Conservation (phyloP, 2,329 filamentous ascomycete species). For the Cladosporium sp. region DNA sequence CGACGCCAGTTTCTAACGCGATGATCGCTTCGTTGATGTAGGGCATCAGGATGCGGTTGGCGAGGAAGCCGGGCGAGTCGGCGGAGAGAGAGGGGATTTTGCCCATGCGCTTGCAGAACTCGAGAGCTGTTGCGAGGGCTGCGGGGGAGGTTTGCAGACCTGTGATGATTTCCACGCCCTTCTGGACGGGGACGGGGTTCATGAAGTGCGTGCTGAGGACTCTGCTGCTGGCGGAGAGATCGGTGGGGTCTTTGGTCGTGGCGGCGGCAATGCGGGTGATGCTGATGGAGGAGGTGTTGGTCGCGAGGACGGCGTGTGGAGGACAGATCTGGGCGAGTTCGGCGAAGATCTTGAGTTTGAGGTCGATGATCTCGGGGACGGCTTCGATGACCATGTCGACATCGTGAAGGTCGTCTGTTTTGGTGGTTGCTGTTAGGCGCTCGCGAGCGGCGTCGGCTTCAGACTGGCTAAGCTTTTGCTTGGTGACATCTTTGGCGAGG, state of each 20-base stretch:
- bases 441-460: conserved; percentile 69
- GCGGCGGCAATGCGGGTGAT: conserved; percentile 94
- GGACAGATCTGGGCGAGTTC: conserved; percentile 77
- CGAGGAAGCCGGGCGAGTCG: conserved; percentile 89
- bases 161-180: conserved; percentile 95
- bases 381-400: conserved; percentile 98
- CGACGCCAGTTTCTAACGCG: conserved; percentile 89
- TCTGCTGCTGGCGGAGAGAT: conserved; percentile 75
- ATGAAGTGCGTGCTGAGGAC: conserved; percentile 98
- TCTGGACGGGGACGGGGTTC: conserved; percentile 96
- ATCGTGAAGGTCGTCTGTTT: conserved; percentile 70
- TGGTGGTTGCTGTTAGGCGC: conserved; percentile 64
- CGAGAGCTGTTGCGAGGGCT: conserved; percentile 76
- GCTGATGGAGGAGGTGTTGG: conserved; percentile 97
- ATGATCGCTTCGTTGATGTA: conserved; percentile 99
- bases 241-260: conserved; percentile 69
- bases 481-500: conserved; percentile 85
- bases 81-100: conserved; percentile 85
- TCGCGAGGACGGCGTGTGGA: conserved; percentile 82
- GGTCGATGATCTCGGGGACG: conserved; percentile 72
- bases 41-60: conserved; percentile 96
- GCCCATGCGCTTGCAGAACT: conserved; percentile 86
- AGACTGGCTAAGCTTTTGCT: conserved; percentile 76
- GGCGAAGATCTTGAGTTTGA: conserved; percentile 85
- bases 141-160: conserved; percentile 82